Evolutionary conservation across 257 asterid species (phyloP).

Genomic region (Cordia subcordata): DNA sequence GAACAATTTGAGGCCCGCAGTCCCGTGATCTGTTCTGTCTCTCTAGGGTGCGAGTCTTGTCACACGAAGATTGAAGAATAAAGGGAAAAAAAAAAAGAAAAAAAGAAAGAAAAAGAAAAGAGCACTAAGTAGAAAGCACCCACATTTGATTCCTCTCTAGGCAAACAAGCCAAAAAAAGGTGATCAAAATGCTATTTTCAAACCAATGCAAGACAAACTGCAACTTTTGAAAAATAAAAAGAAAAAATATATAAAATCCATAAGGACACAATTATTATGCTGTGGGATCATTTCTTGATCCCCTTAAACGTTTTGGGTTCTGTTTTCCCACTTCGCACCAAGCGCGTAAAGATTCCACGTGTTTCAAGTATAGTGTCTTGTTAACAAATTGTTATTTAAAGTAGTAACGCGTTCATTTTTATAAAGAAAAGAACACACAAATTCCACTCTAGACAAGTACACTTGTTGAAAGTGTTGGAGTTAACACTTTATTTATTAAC

Average conservation of each 20-base stretch:
- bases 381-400: too few relatives aligned
- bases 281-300: neutral
- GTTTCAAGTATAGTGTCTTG: too few relatives aligned
- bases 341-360: neutral
- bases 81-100: neutral
- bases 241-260: neutral
- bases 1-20: too few relatives aligned
- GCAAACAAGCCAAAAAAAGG: conserved; percentile 21
- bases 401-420: too few relatives aligned
- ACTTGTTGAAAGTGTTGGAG: too few relatives aligned
- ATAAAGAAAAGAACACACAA: too few relatives aligned
- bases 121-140: neutral
- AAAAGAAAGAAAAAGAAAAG: neutral
- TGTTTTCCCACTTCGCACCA: neutral
- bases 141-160: conserved; percentile 32
- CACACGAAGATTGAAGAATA: too few relatives aligned
- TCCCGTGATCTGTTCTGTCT: too few relatives aligned
- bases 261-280: conserved; percentile 25
- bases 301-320: neutral
- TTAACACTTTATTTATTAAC: too few relatives aligned
- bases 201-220: conserved; percentile 22
- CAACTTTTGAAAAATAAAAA: neutral
- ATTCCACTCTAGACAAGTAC: too few relatives aligned
- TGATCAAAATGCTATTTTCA: conserved; percentile 11
- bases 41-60: too few relatives aligned